Evolutionary conservation across 1,284 basidiomycete species (phyloP).

Genomic region (Leccinum colubrinum): DNA sequence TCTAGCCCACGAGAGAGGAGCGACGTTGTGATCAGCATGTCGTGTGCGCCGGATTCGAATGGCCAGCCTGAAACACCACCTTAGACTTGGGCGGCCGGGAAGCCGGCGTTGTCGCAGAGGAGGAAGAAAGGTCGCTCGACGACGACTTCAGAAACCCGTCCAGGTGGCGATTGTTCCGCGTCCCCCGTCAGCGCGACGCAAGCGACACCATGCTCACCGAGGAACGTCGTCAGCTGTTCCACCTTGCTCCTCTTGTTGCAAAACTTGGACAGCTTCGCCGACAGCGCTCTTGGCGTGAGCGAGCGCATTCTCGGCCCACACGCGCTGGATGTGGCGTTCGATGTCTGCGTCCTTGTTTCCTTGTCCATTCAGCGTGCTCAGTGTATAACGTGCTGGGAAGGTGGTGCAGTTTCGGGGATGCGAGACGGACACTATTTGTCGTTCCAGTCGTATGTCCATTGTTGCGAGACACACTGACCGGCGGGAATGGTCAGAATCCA

Average conservation of each 20-base stretch:
- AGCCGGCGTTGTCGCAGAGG: background rate
- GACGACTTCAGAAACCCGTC: conserved; percentile 60
- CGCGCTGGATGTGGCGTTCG: too few species aligned
- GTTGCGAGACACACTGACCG: background rate
- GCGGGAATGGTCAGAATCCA: background rate
- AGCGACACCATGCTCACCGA: conserved; percentile 28
- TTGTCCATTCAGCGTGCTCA: too few species aligned
- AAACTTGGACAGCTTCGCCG: too few species aligned
- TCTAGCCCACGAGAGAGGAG: conserved; percentile 90
- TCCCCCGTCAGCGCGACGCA: too few species aligned
- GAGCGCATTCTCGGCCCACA: too few species aligned
- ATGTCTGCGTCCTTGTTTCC: too few species aligned
- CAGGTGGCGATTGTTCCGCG: conserved; percentile 60
- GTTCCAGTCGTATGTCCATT: background rate
- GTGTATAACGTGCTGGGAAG: too few species aligned
- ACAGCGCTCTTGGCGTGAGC: too few species aligned
- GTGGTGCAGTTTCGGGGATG: too few species aligned
- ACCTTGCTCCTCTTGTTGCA: too few species aligned
- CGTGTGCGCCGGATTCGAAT: conserved; percentile 27
- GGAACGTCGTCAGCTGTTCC: conserved; percentile 6
- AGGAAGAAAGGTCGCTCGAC: conserved; percentile 1
- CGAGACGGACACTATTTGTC: too few species aligned
- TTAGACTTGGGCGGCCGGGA: conserved; percentile 14
- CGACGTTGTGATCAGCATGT: conserved; percentile 86
- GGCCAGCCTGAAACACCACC: conserved; percentile 3